A percentile compares a stretch with the other conserved stretches of the same genome.
Conservation (phyloP, 208 protist species). For the Trypanosoma mega region DNA sequence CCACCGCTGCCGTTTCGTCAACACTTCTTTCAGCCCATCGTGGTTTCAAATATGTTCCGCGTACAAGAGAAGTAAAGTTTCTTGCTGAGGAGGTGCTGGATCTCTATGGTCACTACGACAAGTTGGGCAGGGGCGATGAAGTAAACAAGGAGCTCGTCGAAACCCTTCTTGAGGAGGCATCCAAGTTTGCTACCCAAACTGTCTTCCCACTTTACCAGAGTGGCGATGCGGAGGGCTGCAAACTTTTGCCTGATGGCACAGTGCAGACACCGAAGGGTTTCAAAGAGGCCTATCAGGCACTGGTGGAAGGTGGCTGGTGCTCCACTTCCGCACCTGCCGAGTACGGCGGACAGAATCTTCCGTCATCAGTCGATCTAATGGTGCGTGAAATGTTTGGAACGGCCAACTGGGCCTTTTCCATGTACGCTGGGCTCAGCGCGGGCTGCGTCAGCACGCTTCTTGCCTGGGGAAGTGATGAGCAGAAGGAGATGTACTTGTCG, state of each 20-base stretch:
- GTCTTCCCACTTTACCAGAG: slow-evolving; percentile 65
- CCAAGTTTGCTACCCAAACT: slow-evolving; percentile 52
- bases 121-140: slow-evolving; percentile 19
- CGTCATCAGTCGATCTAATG: slow-evolving; percentile 58
- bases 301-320: slow-evolving; percentile 76
- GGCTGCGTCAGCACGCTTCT: slow-evolving; percentile 65
- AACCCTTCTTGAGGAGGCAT: slow-evolving; percentile 61
- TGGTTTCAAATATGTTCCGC: slow-evolving; percentile 45
- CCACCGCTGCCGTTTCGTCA: slow-evolving; percentile 3
- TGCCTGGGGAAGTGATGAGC: slow-evolving; percentile 61
- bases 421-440: slow-evolving; percentile 82
- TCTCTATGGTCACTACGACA: slow-evolving; percentile 81
- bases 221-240: slow-evolving; percentile 54
- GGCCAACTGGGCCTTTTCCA: slow-evolving; percentile 82
- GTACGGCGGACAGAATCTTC: slow-evolving; percentile 85
- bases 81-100: slow-evolving; percentile 82
- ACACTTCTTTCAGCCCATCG: slow-evolving; percentile 24
- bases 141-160: slow-evolving; percentile 80
- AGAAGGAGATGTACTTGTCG: slow-evolving; percentile 82
- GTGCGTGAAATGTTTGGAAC: slow-evolving; percentile 73
- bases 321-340: slow-evolving; percentile 62
- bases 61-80: slow-evolving; percentile 64
- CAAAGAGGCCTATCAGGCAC: slow-evolving; percentile 86
- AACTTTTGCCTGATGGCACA: slow-evolving; percentile 37
- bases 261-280: slow-evolving; percentile 79